These are phyloP conservation scores for Macrotyloma uniflorum DNA, from an alignment of 306 rosid genomes.

Conservation along the genomic window DNA sequence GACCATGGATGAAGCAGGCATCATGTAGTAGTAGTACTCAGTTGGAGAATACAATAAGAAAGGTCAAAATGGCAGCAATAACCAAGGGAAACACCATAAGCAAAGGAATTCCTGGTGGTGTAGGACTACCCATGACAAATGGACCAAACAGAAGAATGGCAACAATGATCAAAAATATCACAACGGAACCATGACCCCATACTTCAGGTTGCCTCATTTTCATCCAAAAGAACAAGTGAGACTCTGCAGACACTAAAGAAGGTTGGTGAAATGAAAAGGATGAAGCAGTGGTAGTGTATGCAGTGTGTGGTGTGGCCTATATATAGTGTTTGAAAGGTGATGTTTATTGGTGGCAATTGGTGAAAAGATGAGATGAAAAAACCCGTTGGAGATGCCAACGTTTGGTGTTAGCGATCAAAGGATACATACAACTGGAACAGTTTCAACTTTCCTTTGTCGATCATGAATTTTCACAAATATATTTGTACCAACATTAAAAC, in stretches of 20 bases:
- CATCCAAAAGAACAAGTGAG: neutral
- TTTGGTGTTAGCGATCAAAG: neutral
- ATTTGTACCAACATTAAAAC: neutral
- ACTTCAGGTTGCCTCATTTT: slow-evolving; percentile 44
- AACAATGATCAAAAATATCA: neutral
- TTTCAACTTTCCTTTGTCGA: neutral
- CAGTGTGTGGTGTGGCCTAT: neutral
- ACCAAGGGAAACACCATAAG: slow-evolving; percentile 28
- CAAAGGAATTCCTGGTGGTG: slow-evolving; percentile 39
- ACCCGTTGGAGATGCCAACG: neutral
- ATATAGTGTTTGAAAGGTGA: slow-evolving; percentile 24
- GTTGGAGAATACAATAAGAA: slow-evolving; percentile 21
- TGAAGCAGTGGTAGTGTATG: neutral
- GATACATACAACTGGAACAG: neutral
- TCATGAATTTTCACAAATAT: neutral
- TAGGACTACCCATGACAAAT: neutral
- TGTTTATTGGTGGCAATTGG: slow-evolving; percentile 6
- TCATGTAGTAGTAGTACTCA: neutral
- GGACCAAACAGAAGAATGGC: slow-evolving; percentile 32
- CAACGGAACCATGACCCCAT: slow-evolving; percentile 43
- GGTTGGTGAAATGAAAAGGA: neutral
- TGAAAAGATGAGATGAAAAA: neutral
- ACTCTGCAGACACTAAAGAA: neutral
- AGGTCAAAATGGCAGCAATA: neutral
- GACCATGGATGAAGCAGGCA: neutral